These are phyloP conservation scores for Rhizomucor miehei DNA, from an alignment of 371 early-diverging fungal genomes.

Conservation along the genomic window DNA sequence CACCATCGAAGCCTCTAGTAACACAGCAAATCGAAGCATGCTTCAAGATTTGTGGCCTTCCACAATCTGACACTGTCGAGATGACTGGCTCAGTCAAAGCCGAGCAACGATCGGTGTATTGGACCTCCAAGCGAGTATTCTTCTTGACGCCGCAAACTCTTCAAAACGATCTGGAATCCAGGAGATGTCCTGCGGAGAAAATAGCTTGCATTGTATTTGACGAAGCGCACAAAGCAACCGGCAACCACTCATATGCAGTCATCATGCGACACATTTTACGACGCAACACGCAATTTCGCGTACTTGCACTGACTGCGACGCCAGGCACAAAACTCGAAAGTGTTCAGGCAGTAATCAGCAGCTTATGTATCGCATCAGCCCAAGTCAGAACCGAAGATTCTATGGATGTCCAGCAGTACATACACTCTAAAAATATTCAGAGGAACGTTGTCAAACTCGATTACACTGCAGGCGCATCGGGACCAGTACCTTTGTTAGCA, in stretches of 20 bases:
- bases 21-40: conserved; percentile 90
- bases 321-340: conserved; percentile 75
- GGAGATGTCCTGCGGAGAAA: conserved; percentile 51
- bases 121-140: conserved; percentile 69
- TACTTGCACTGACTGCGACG: conserved; percentile 91
- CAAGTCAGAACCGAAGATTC: conserved; percentile 91
- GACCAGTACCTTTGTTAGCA: conserved; percentile 27
- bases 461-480: conserved; percentile 53
- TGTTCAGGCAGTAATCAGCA: conserved; percentile 78
- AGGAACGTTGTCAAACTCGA: conserved; percentile 63
- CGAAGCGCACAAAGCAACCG: conserved; percentile 91
- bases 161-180: conserved; percentile 75
- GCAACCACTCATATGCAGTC: conserved; percentile 80
- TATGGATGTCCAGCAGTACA: conserved; percentile 75
- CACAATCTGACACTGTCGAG: conserved; percentile 66
- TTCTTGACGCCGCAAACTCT: conserved; percentile 91
- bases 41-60: conserved; percentile 67
- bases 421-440: conserved; percentile 65
- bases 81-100: conserved; percentile 73
- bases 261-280: conserved; percentile 59
- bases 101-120: conserved; percentile 48
- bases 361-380: conserved; percentile 74
- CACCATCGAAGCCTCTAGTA: conserved; percentile 90
- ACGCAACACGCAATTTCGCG: conserved; percentile 61
- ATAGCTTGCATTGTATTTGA: conserved; percentile 83